Conservation (phyloP, 495 filamentous ascomycete species). For the Physcia stellaris region DNA sequence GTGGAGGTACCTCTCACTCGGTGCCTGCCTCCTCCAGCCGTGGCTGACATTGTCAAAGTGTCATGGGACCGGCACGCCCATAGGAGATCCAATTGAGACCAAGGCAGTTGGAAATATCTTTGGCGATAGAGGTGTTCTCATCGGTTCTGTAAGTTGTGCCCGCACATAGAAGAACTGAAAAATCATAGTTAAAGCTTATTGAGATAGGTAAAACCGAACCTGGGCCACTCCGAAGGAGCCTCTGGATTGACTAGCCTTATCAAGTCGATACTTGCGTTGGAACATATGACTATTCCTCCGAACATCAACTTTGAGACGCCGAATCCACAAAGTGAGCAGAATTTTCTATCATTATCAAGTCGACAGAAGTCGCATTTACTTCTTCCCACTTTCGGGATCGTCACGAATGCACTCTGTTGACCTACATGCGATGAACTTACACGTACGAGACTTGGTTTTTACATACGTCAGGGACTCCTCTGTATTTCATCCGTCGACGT, state of each 20-base stretch:
- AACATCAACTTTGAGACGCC: conserved; percentile 21
- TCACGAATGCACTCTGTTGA: too few relatives aligned
- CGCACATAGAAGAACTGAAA: too few relatives aligned
- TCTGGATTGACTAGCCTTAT: conserved; percentile 24
- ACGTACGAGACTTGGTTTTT: too few relatives aligned
- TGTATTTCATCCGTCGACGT: too few relatives aligned
- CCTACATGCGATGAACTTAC: too few relatives aligned
- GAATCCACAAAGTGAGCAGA: conserved; percentile 18
- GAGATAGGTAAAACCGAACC: conserved; percentile 23
- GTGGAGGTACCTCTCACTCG: conserved; percentile 14
- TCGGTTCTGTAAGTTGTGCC: conserved; percentile 18
- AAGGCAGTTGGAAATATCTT: conserved; percentile 32
- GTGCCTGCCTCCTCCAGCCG: too few relatives aligned
- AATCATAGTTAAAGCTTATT: too few relatives aligned
- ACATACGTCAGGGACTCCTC: too few relatives aligned
- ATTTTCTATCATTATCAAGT: neutral
- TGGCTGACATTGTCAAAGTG: conserved; percentile 19
- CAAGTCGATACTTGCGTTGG: conserved; percentile 21
- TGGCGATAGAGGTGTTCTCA: conserved; percentile 10
- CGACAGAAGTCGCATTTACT: too few relatives aligned
- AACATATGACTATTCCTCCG: conserved; percentile 23
- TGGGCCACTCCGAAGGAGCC: conserved; percentile 28
- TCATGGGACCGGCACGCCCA: conserved; percentile 29
- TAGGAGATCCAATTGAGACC: conserved; percentile 30
- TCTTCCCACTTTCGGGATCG: too few relatives aligned